Percentiles rank a stretch among this genome's conserved stretches.
Evolutionary conservation across 352 stramenopile species (phyloP).

Genomic region (Elongisporangium undulatum): DNA sequence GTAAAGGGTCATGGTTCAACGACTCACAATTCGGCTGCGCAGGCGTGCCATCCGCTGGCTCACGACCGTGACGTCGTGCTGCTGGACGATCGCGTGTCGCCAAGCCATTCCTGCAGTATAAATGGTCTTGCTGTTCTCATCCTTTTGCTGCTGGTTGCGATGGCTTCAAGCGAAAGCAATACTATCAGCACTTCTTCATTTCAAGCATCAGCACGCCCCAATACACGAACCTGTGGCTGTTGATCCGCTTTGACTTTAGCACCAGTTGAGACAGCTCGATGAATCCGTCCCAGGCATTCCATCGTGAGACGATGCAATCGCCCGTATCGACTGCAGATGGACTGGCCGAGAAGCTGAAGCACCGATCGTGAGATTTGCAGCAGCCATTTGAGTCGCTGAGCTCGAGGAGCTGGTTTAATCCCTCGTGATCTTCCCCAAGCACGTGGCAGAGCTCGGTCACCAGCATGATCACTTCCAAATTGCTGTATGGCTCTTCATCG

Average conservation of each 20-base stretch:
- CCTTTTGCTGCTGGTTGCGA: too few species aligned
- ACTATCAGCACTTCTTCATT: background rate
- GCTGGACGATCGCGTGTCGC: too few species aligned
- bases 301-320: slow-evolving; percentile 13
- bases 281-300: slow-evolving; percentile 20
- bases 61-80: too few species aligned
- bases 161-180: too few species aligned
- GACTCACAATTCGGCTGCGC: too few species aligned
- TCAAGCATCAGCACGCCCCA: slow-evolving; percentile 1
- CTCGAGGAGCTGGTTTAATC: slow-evolving; percentile 19
- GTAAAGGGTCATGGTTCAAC: too few species aligned
- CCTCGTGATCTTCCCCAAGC: slow-evolving; percentile 23
- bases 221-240: background rate
- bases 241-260: slow-evolving; percentile 2
- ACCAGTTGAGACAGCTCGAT: slow-evolving; percentile 7
- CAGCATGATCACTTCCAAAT: slow-evolving; percentile 14
- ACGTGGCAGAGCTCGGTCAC: slow-evolving; percentile 17
- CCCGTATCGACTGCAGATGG: too few species aligned
- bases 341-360: slow-evolving; percentile 2
- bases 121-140: too few species aligned
- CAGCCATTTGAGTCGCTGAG: background rate
- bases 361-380: slow-evolving; percentile 11
- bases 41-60: too few species aligned
- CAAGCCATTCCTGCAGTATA: too few species aligned
- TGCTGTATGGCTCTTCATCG: slow-evolving; percentile 3